Evolutionary conservation across 495 filamentous ascomycete species (phyloP).

Genomic region (Penicillium steckii): DNA sequence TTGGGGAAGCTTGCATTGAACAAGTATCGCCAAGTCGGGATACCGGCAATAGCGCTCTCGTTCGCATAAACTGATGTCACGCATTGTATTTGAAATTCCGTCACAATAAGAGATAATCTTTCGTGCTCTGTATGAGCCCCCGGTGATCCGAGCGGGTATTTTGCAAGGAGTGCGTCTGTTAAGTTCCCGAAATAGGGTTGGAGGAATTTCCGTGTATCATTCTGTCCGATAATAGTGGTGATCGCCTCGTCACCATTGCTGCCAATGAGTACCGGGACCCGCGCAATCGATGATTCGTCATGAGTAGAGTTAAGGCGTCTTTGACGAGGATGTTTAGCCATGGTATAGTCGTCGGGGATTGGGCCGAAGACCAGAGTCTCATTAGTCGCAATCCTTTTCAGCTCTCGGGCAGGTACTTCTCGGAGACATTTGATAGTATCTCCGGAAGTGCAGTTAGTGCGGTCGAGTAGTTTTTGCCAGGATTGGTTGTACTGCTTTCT

Average conservation of each 20-base stretch:
- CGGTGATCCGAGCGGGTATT: conserved; percentile 1
- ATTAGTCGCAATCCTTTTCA: neutral
- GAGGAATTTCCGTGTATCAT: conserved; percentile 3
- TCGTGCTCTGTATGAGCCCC: conserved; percentile 15
- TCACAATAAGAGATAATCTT: conserved; percentile 19
- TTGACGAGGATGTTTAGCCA: neutral
- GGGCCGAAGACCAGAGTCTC: conserved; percentile 2
- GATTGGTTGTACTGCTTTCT: neutral
- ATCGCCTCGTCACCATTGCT: conserved; percentile 20
- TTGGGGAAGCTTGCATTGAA: conserved; percentile 38
- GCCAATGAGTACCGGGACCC: conserved; percentile 21
- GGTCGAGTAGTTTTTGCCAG: conserved; percentile 13
- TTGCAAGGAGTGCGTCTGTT: neutral
- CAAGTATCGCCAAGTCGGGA: conserved; percentile 28
- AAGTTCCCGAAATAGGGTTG: neutral
- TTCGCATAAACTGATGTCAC: conserved; percentile 19
- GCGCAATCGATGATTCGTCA: conserved; percentile 1
- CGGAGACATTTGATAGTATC: neutral
- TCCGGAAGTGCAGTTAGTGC: conserved; percentile 5
- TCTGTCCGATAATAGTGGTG: conserved; percentile 5
- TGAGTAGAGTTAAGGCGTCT: neutral
- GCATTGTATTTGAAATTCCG: conserved; percentile 27
- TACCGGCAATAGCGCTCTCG: conserved; percentile 8
- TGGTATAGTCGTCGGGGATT: conserved; percentile 1
- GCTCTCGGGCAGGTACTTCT: neutral